Evolutionary conservation across 2,329 filamentous ascomycete species (phyloP), one percentile per base, ranked within the genome.

Genomic region (Botryotinia convoluta): DNA sequence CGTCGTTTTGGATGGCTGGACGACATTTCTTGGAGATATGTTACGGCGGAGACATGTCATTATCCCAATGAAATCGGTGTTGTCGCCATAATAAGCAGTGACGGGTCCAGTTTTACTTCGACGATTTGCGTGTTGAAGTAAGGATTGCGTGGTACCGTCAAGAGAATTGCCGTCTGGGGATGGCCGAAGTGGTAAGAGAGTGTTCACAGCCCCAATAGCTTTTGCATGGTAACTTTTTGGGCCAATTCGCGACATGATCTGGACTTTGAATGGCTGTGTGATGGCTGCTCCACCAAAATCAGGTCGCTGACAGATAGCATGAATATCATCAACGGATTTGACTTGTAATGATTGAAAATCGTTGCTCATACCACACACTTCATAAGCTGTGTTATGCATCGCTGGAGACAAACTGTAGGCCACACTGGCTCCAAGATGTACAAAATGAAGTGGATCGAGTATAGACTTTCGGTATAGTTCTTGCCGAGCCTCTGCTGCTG

Each of bases 21-120:
- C 86, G 2, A 88, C 89, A 75, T 92, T 92, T 5, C 91, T 90
- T 0, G 92, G 92, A 0, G 92, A 94, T 2, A 94, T 84, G 2
- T 92, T 92, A 45, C 91, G 86, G 9, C 90, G 87, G 60, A 95
- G 88, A 79, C 91, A 94, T 4, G 91, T 91, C 71, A 91, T 85
- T 60, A 95, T 92, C 8, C 92, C 92, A 48, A 94, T 91, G 90
- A 92, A 95, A 80, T 95, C 92, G 0, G 92, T 94, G 74, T 95
- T 95, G 74, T 94, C 92, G 1, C 92, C 93, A 75, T 93, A 93
- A 0, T 94, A 84, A 0, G 90, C 91, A 75, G 88, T 87, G 10
- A 93, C 88, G 0, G 89, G 87, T 0, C 92, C 92, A 1, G 90
- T 86, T 61, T 89, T 86, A 75, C 91, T 91, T 74, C 90, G 86